phyloP scores from a whole-genome alignment of 495 filamentous ascomycete species.

The Parathielavia appendiculata region DNA sequence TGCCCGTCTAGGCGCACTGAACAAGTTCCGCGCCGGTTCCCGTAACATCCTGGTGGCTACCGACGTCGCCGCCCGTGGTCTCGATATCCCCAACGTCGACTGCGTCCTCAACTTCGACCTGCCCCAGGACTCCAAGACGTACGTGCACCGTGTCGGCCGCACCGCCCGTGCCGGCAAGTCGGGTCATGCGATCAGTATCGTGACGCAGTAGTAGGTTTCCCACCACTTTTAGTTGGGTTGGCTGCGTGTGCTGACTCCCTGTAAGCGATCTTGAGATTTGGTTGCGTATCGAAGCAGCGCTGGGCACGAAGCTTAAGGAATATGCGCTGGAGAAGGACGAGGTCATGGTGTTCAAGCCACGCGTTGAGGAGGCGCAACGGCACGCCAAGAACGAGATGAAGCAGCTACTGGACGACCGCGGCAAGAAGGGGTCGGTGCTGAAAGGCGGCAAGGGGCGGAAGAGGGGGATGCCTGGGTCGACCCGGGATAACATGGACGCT shows the following conservation, averaged over 20 bases:
- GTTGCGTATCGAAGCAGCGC: conserved; percentile 73
- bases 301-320: conserved; percentile 69
- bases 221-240: not conserved
- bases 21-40: conserved; percentile 73
- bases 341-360: conserved; percentile 74
- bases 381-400: conserved; percentile 80
- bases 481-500: conserved; percentile 70
- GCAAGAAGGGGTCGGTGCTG: conserved; percentile 56
- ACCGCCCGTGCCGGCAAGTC: conserved; percentile 86
- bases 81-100: conserved; percentile 92
- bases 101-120: conserved; percentile 85
- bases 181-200: conserved; percentile 73
- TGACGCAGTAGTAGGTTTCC: conserved; percentile 69
- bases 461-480: conserved; percentile 40
- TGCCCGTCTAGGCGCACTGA: conserved; percentile 73
- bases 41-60: conserved; percentile 90
- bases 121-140: conserved; percentile 79
- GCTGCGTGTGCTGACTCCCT: conserved; percentile 1
- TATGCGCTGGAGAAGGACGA: conserved; percentile 69
- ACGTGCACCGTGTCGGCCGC: conserved; percentile 90
- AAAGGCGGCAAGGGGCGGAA: conserved; percentile 52
- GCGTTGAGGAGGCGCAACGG: conserved; percentile 80
- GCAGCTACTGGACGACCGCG: conserved; percentile 69
- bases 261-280: conserved; percentile 72
- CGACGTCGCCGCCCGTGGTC: conserved; percentile 87